Conservation (phyloP, 495 filamentous ascomycete genomes). For the Hamigera avellanea region DNA sequence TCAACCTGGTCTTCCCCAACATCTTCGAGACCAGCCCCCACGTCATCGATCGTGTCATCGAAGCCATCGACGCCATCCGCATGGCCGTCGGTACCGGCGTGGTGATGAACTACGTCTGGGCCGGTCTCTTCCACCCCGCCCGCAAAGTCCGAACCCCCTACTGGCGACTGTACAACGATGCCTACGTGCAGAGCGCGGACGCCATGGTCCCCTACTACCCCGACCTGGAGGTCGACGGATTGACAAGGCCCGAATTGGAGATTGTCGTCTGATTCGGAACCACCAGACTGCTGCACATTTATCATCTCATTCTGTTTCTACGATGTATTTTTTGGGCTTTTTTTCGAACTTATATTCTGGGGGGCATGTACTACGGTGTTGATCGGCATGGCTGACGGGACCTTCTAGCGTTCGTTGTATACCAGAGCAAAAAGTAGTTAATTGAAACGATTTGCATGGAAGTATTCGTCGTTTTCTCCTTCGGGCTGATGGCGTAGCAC, state of each 20-base stretch:
- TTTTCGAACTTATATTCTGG: too few relatives aligned
- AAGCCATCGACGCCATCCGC: conserved; percentile 92
- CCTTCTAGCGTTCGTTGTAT: too few relatives aligned
- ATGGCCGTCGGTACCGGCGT: conserved; percentile 86
- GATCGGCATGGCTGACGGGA: too few relatives aligned
- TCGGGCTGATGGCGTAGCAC: too few relatives aligned
- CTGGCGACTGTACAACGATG: conserved; percentile 92
- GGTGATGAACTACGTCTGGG: conserved; percentile 96
- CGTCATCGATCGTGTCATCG: conserved; percentile 95
- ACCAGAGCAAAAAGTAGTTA: too few relatives aligned
- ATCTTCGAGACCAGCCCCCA: conserved; percentile 97
- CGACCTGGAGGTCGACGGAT: conserved; percentile 60
- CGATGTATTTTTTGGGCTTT: conserved; percentile 6
- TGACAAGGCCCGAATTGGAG: conserved; percentile 65
- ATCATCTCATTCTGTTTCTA: conserved; percentile 6
- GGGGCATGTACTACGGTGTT: too few relatives aligned
- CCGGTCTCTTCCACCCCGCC: conserved; percentile 92
- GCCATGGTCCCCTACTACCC: conserved; percentile 95
- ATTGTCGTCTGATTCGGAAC: conserved; percentile 68
- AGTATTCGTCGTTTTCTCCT: too few relatives aligned
- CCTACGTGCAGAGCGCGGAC: conserved; percentile 90
- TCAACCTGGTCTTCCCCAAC: conserved; percentile 93
- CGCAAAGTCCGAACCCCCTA: conserved; percentile 88
- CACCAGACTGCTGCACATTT: too few relatives aligned
- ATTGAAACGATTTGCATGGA: too few relatives aligned